Base-by-base conservation (phyloP, 805 yeast genomes). In the Starmera pachycereana region DNA sequence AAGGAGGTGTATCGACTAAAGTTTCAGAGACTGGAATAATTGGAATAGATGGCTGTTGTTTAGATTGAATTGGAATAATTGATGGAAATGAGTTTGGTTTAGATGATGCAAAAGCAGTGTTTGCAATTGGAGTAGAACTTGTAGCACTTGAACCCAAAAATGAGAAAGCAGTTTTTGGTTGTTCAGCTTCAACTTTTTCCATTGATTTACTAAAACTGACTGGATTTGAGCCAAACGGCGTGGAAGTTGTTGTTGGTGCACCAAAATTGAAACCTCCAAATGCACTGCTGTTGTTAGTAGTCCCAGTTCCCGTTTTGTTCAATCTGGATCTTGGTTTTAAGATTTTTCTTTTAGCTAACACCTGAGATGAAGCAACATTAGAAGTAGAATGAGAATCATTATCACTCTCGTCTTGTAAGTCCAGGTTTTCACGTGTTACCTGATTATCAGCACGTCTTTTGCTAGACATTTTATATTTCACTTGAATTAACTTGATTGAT, bases 401-500 rank as follows among this genome's bases (percentile, higher is more conserved):
- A 6, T 65, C 73, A 32, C 61, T 64, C 7, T 55, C 56, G 4
- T 56, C 60, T 30, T 49, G 48, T 11, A 51, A 55, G 27, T 50
- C 54, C 4, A 53, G 52, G 27, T 59, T 63, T 41, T 78, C 86
- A 46, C 72, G 71, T 13, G 77, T 71, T 37, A 85, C 63, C 58
- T 86, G 95, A 16, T 66, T 59, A 38, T 67, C 72, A 16, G 88
- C 87, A 40, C 69, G 62, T 61, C 96, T 71, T 58, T 86, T 86
- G 3, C 62, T 63, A 25, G 80, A 69, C 84, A 76, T 77, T 29
- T 10, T 29, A 27, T 11, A 32, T 10, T 32, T 30, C 12, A 8
- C 14, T 16, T 16, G 18, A 16, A n/a, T n/a, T n/a, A 16, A 16
- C 18, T 16, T 16, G 18, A 16, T 16, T 16, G 18, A 3, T 16